Evolutionary conservation across 768 basidiomycete species (phyloP).

Genomic region (Panus rudis): DNA sequence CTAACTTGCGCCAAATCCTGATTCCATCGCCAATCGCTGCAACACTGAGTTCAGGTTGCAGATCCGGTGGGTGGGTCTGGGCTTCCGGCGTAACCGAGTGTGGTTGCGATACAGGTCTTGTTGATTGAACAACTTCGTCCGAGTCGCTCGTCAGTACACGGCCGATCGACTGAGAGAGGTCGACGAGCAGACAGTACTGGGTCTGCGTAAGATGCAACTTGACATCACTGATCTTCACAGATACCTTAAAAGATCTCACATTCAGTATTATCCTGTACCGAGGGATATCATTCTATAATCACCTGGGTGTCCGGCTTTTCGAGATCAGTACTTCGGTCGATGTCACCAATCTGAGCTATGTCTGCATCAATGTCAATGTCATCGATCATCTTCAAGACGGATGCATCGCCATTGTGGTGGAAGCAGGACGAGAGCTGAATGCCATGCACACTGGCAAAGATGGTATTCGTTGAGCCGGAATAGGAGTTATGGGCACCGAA

Average conservation of each 20-base stretch:
- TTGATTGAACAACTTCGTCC: constrained; percentile 22
- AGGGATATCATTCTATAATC: constrained; percentile 9
- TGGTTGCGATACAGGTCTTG: constrained; percentile 1
- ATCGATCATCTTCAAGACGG: constrained; percentile 81
- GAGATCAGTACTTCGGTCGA: constrained; percentile 44
- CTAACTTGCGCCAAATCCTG: constrained; percentile 57
- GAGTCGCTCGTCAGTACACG: constrained; percentile 47
- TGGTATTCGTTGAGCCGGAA: constrained; percentile 48
- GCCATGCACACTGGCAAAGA: constrained; percentile 70
- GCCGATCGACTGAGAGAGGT: constrained; percentile 61
- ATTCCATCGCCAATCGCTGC: constrained; percentile 17
- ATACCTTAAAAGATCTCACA: constrained; percentile 38
- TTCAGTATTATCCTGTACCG: neutral
- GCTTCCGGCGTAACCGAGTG: neutral
- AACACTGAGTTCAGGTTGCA: constrained; percentile 56
- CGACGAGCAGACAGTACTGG: constrained; percentile 71
- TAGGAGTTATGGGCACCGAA: constrained; percentile 77
- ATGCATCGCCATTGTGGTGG: constrained; percentile 39
- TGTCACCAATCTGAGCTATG: constrained; percentile 52
- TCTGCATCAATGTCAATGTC: constrained; percentile 74
- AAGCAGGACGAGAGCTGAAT: constrained; percentile 72
- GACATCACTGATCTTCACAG: constrained; percentile 74
- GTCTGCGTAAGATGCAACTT: constrained; percentile 76
- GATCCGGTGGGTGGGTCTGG: constrained; percentile 21
- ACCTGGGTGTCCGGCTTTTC: constrained; percentile 74